phyloP scores from a whole-genome alignment of 2,329 filamentous ascomycete species.

The Furcasterigmium furcatum region DNA sequence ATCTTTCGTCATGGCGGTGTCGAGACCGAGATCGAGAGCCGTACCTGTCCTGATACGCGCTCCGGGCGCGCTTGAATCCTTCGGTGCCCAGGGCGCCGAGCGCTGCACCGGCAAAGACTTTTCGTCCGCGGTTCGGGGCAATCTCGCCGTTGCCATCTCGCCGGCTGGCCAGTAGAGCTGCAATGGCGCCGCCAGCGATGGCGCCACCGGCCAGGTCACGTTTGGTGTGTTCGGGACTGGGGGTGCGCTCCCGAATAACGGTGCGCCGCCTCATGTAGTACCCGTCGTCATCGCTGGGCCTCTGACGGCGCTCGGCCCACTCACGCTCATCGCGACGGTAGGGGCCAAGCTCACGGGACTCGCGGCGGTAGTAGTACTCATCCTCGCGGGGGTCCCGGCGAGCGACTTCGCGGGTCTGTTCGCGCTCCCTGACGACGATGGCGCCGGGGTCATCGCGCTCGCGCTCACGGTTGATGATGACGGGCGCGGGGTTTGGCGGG shows the following conservation, averaged over 20 bases:
- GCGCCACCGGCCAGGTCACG: slow-evolving; percentile 63
- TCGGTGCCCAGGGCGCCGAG: slow-evolving; percentile 62
- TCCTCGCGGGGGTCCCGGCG: slow-evolving; percentile 38
- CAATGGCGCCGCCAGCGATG: slow-evolving; percentile 58
- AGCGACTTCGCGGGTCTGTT: slow-evolving; percentile 32
- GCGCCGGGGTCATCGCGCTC: slow-evolving; percentile 38
- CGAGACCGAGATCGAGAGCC: slow-evolving; percentile 28
- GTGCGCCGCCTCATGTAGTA: slow-evolving; percentile 34
- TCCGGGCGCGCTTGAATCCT: slow-evolving; percentile 56
- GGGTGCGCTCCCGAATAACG: slow-evolving; percentile 47
- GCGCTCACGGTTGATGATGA: slow-evolving; percentile 35
- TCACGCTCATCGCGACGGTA: slow-evolving; percentile 20
- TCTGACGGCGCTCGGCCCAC: slow-evolving; percentile 12
- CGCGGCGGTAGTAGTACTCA: slow-evolving; percentile 50
- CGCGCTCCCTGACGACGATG: slow-evolving; percentile 40
- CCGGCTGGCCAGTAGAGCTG: slow-evolving; percentile 55
- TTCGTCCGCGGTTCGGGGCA: slow-evolving; percentile 50
- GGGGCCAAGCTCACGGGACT: slow-evolving; percentile 37
- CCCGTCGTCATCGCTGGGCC: slow-evolving; percentile 23
- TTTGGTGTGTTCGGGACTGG: slow-evolving; percentile 49
- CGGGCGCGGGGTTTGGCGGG: slow-evolving; percentile 47
- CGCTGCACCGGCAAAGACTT: slow-evolving; percentile 59
- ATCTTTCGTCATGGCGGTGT: slow-evolving; percentile 15
- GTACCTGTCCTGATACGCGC: slow-evolving; percentile 55
- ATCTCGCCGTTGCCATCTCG: slow-evolving; percentile 48